phyloP scores from a whole-genome alignment of 345 rosid species.

The Combretum micranthum region DNA sequence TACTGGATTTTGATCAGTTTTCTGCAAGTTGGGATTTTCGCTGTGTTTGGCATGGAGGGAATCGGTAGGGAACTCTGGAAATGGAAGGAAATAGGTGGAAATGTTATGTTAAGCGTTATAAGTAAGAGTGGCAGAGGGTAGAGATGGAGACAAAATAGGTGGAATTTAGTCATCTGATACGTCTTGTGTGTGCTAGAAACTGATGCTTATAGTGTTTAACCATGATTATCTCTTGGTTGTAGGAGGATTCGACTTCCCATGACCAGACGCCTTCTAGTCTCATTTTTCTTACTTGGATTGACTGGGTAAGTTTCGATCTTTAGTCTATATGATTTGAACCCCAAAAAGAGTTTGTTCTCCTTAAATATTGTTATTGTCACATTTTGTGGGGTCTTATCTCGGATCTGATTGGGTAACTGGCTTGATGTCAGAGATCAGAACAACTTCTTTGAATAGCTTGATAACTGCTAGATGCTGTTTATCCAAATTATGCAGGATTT shows the following conservation, averaged over 20 bases:
- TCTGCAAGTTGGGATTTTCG: background rate
- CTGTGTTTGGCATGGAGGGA: too few species aligned
- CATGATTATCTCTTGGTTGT: slow-evolving; percentile 20
- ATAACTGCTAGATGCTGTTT: slow-evolving; percentile 1
- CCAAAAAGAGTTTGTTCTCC: too few species aligned
- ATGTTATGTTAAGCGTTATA: too few species aligned
- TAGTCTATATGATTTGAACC: background rate
- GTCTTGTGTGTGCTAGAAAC: too few species aligned
- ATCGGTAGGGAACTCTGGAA: too few species aligned
- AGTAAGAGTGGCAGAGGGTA: too few species aligned
- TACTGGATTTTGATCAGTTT: too few species aligned
- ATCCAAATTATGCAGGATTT: slow-evolving; percentile 50
- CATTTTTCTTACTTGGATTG: slow-evolving; percentile 86
- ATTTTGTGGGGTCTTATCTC: background rate
- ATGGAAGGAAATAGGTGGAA: too few species aligned
- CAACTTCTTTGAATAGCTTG: background rate
- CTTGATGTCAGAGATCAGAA: background rate
- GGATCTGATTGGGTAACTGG: background rate
- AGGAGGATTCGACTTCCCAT: slow-evolving; percentile 74
- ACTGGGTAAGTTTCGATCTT: slow-evolving; percentile 52
- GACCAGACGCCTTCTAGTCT: slow-evolving; percentile 53
- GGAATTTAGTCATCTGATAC: too few species aligned
- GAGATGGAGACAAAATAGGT: too few species aligned
- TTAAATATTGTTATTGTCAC: background rate
- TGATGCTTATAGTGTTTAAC: background rate